Conservation (phyloP, 148 eudicot species). For the Oxyria digyna region DNA sequence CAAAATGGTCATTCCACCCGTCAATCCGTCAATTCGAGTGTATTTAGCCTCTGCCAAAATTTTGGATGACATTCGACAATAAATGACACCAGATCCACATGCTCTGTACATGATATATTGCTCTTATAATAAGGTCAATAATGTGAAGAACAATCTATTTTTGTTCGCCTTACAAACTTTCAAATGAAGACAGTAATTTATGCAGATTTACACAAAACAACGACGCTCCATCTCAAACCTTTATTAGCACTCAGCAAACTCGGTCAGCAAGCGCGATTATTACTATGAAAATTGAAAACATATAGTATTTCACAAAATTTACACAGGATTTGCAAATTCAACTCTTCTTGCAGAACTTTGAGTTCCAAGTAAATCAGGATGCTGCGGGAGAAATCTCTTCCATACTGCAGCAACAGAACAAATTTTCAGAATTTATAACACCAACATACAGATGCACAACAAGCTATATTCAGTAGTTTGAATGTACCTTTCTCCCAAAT, state of each 20-base stretch:
- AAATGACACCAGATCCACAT: neutral
- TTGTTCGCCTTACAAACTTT: too few relatives aligned
- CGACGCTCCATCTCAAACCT: neutral
- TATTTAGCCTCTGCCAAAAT: neutral
- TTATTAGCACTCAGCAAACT: neutral
- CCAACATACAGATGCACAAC: neutral
- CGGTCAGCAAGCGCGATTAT: neutral
- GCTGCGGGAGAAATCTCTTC: slow-evolving; percentile 61
- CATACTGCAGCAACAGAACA: slow-evolving; percentile 43
- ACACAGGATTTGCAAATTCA: neutral
- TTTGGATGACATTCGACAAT: neutral
- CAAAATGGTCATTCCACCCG: too few relatives aligned
- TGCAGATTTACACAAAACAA: neutral
- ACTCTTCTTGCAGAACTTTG: neutral
- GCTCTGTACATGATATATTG: neutral
- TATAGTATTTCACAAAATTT: neutral
- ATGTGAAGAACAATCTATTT: too few relatives aligned
- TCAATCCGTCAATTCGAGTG: too few relatives aligned
- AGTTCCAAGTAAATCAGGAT: slow-evolving; percentile 13
- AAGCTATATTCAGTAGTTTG: neutral
- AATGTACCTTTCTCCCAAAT: slow-evolving; percentile 62
- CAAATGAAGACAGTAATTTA: too few relatives aligned
- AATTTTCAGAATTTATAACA: neutral
- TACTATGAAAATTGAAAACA: neutral
- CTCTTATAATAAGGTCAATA: neutral